Evolutionary conservation across 805 yeast species (phyloP).

Genomic region (Spathaspora hagerdaliae): DNA sequence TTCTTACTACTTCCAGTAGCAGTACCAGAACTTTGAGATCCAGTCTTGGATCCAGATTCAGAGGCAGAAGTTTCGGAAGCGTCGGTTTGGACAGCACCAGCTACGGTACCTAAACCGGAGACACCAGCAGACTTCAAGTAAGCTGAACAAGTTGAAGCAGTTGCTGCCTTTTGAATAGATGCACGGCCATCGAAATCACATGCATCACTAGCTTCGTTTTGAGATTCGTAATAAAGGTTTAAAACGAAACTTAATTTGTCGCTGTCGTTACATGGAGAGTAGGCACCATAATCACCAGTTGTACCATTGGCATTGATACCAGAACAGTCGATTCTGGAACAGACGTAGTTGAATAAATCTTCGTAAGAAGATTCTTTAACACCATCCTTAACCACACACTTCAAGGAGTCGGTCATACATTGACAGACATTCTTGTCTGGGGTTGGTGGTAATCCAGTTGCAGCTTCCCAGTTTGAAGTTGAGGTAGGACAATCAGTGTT

Average conservation of each 20-base stretch:
- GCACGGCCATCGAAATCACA: conserved; percentile 41
- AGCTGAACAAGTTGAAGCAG: conserved; percentile 50
- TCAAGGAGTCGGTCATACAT: conserved; percentile 30
- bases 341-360: conserved; percentile 30
- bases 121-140: conserved; percentile 63
- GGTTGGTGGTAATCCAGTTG: conserved; percentile 40
- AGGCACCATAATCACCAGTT: conserved; percentile 39
- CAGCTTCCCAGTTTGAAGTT: conserved; percentile 33
- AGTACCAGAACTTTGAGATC: conserved; percentile 12
- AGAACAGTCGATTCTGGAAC: conserved; percentile 31
- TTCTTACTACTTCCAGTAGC: conserved; percentile 17
- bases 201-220: conserved; percentile 22
- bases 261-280: conserved; percentile 33
- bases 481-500: conserved; percentile 35
- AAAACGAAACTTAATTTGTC: conserved; percentile 36
- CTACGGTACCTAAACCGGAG: conserved; percentile 60
- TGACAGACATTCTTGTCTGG: conserved; percentile 35
- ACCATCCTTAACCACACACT: conserved; percentile 29
- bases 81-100: conserved; percentile 21
- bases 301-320: conserved; percentile 37
- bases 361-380: conserved; percentile 30
- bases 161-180: conserved; percentile 26
- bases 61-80: conserved; percentile 1
- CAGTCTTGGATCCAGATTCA: conserved; percentile 20
- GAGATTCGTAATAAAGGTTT: conserved; percentile 33